phyloP scores from a whole-genome alignment of 2,329 filamentous ascomycete species.

The Cercospora sojina region DNA sequence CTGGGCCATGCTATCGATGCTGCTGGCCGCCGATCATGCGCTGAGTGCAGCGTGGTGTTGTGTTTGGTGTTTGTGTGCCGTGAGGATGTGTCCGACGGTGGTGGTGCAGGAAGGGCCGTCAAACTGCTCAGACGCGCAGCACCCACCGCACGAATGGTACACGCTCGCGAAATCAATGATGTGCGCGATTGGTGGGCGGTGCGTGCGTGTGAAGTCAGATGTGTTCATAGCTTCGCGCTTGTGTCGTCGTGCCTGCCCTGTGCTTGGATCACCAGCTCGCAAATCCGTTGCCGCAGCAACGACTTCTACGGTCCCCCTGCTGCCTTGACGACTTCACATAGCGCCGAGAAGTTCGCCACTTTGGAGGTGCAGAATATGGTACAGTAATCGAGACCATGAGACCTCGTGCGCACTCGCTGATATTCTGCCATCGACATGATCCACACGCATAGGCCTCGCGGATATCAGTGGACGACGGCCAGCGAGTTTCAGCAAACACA shows the following conservation, averaged over 20 bases:
- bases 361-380: not conserved
- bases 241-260: slow-evolving; percentile 1
- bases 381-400: slow-evolving; percentile 4
- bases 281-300: slow-evolving; percentile 8
- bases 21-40: slow-evolving; percentile 17
- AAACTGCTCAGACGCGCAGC: not conserved
- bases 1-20: slow-evolving; percentile 25
- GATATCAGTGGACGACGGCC: slow-evolving; percentile 34
- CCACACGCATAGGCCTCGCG: slow-evolving; percentile 33
- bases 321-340: slow-evolving; percentile 4
- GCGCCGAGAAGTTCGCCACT: slow-evolving; percentile 2
- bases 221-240: slow-evolving; percentile 6
- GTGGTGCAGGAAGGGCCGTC: not conserved
- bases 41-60: slow-evolving; percentile 25
- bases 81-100: not conserved
- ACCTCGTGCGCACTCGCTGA: not conserved
- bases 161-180: slow-evolving; percentile 1
- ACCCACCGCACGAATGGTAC: not conserved
- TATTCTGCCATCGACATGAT: slow-evolving; percentile 26
- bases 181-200: slow-evolving; percentile 1
- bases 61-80: not conserved
- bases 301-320: not conserved
- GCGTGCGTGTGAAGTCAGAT: slow-evolving; percentile 1
- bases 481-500: slow-evolving; percentile 35
- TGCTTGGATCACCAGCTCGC: not conserved